These are phyloP conservation scores for Pseudophaeomoniella oleicola DNA, from an alignment of 2,329 filamentous ascomycete genomes.

Conservation along the genomic window DNA sequence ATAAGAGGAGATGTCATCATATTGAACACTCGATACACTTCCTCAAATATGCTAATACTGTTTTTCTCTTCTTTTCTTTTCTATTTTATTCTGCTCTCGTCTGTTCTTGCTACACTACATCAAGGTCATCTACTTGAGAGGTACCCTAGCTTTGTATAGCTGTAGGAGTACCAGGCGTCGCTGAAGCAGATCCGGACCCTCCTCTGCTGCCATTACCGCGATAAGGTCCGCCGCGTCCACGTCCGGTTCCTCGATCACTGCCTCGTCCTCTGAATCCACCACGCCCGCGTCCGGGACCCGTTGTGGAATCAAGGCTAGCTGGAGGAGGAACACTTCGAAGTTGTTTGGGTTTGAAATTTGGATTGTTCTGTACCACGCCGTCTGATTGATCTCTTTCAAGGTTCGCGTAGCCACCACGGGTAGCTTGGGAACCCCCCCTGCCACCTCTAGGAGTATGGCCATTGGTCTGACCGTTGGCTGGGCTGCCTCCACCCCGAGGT, in stretches of 20 bases:
- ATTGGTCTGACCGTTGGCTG: constrained; percentile 4
- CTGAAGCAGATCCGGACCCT: background rate
- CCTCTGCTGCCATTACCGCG: background rate
- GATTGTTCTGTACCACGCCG: constrained; percentile 41
- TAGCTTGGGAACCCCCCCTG: constrained; percentile 7
- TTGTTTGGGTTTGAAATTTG: constrained; percentile 39
- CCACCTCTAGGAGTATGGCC: constrained; percentile 5
- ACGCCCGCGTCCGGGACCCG: constrained; percentile 12
- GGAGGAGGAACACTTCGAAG: constrained; percentile 38
- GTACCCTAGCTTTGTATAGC: too few species aligned
- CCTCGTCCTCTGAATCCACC: constrained; percentile 20
- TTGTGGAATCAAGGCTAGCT: constrained; percentile 17
- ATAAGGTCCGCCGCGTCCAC: constrained; percentile 5
- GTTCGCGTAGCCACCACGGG: constrained; percentile 21
- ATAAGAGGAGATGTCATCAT: too few species aligned
- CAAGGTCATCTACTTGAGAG: too few species aligned
- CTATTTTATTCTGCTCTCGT: too few species aligned
- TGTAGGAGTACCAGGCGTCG: too few species aligned
- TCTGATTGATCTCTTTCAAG: constrained; percentile 37
- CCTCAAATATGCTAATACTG: too few species aligned
- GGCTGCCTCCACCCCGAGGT: constrained; percentile 2
- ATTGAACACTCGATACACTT: too few species aligned
- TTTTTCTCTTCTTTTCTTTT: too few species aligned
- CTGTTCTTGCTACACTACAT: too few species aligned
- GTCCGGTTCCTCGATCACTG: constrained; percentile 13